A percentile compares a stretch with the other conserved stretches of the same genome.
phyloP scores from a whole-genome alignment of 108 stramenopile genomes.

The Cyclotella kingstonii region DNA sequence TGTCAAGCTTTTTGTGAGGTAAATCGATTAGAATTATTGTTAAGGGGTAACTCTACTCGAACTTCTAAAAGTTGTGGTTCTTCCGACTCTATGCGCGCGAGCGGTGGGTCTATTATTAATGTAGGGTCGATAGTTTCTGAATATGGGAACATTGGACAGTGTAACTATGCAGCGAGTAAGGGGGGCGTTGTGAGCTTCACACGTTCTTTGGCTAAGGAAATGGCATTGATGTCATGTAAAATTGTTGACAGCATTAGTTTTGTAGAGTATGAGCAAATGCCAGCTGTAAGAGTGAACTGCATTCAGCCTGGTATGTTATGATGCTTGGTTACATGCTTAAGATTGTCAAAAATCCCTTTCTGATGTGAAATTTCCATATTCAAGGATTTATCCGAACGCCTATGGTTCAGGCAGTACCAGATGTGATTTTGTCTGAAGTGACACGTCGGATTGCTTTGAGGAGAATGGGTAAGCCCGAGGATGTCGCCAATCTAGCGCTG shows the following conservation, averaged over 20 bases:
- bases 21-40: conserved; percentile 19
- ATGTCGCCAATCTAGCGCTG: conserved; percentile 58
- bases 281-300: conserved; percentile 63
- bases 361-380: background rate
- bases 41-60: background rate
- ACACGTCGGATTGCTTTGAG: conserved; percentile 48
- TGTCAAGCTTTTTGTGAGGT: conserved; percentile 58
- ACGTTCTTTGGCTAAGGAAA: conserved; percentile 71
- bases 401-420: conserved; percentile 68
- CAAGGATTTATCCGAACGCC: conserved; percentile 75
- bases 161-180: conserved; percentile 83
- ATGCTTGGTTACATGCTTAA: background rate
- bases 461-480: conserved; percentile 58
- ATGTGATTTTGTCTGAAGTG: conserved; percentile 48
- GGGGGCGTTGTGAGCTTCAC: conserved; percentile 76
- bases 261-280: conserved; percentile 1
- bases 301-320: conserved; percentile 54
- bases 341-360: no score
- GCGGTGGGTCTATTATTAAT: conserved; percentile 66
- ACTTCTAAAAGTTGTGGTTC: conserved; percentile 2
- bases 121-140: conserved; percentile 70
- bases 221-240: conserved; percentile 48
- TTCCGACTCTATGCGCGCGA: no score
- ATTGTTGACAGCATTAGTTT: background rate
- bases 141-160: conserved; percentile 75